Base-by-base conservation (phyloP, 2,329 filamentous ascomycete species). In the Pseudogymnoascus sp. region DNA sequence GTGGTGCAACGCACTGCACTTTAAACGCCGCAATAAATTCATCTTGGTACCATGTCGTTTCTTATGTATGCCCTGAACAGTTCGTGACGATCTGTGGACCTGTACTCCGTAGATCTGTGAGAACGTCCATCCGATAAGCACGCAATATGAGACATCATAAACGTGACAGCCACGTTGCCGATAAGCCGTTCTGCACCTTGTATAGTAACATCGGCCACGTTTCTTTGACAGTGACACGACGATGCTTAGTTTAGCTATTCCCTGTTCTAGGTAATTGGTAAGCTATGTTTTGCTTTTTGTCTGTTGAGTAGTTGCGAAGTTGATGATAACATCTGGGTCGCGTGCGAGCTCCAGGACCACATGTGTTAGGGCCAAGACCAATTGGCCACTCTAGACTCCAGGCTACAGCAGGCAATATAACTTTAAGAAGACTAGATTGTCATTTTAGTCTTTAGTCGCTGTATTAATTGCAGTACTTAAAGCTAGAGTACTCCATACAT, bases 61-160 rank as follows among this genome's bases (percentile, higher is more conserved):
- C 49, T 55, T 55, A 55, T 55, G 49, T 55, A 55, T 55, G 8
- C 33, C 25, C 5, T 33, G 28, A 9, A 19, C 14, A 33, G 49
- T 19, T 55, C 49, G 9, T 33, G 49, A 55, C n/a, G 49, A 55
- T 33, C 25, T 33, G 49, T 55, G 49, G 49, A 33, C 4, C 9
- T 55, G n/a, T 11, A 1, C 28, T 55, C 49, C 19, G 49, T 55
- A 25, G 49, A 33, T 55, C 49, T 33, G 25, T 33, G 49, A 33
- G 28, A 33, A 33, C 28, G 9, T 19, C 25, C n/a, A 55, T 33
- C 28, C n/a, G 49, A 55, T 55, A 33, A 55, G 49, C 25, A 55
- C 49, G 49, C 49, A 55, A 55, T 55, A 55, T 55, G 49, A 55
- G 49, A 55, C 49, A 55, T 19, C 9, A 33, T 55, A 33, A 55